Evolutionary conservation across 192 early-diverging fungal species (phyloP).

Genomic region (Linnemannia elongata): DNA sequence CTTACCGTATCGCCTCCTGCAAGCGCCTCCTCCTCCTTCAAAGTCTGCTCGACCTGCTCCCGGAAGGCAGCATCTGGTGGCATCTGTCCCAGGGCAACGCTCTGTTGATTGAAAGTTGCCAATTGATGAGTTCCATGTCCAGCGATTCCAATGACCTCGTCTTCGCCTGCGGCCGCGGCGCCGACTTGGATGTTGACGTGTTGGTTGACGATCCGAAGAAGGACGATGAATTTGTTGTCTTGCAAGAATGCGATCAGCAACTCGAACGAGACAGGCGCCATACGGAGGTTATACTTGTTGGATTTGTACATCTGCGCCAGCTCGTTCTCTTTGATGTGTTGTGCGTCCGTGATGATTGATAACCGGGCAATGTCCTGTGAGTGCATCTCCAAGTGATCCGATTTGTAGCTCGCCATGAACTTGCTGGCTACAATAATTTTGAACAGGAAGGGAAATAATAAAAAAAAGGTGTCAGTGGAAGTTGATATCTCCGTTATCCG

Average conservation of each 20-base stretch:
- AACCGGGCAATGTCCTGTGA: constrained; percentile 79
- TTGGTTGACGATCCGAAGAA: constrained; percentile 94
- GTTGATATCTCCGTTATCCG: not conserved
- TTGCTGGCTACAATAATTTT: constrained; percentile 65
- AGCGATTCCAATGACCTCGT: constrained; percentile 77
- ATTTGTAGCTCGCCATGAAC: constrained; percentile 82
- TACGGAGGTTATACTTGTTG: constrained; percentile 87
- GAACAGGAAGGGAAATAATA: not conserved
- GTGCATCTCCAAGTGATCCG: constrained; percentile 85
- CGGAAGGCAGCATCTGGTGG: constrained; percentile 80
- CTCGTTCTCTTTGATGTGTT: constrained; percentile 86
- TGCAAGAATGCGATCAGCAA: constrained; percentile 93
- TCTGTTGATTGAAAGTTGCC: constrained; percentile 86
- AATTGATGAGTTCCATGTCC: constrained; percentile 80
- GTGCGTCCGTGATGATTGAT: constrained; percentile 74
- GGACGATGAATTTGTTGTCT: constrained; percentile 89
- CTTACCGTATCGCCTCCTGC: constrained; percentile 15
- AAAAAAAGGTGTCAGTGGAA: not conserved
- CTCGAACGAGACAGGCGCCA: constrained; percentile 91
- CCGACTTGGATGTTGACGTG: constrained; percentile 82
- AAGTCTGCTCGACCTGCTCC: constrained; percentile 83
- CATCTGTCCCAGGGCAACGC: constrained; percentile 77
- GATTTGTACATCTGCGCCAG: constrained; percentile 82
- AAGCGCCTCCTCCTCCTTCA: constrained; percentile 76
- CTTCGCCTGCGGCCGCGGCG: constrained; percentile 59